Base-by-base conservation (phyloP, 2,329 filamentous ascomycete genomes). In the Diplodia corticola region DNA sequence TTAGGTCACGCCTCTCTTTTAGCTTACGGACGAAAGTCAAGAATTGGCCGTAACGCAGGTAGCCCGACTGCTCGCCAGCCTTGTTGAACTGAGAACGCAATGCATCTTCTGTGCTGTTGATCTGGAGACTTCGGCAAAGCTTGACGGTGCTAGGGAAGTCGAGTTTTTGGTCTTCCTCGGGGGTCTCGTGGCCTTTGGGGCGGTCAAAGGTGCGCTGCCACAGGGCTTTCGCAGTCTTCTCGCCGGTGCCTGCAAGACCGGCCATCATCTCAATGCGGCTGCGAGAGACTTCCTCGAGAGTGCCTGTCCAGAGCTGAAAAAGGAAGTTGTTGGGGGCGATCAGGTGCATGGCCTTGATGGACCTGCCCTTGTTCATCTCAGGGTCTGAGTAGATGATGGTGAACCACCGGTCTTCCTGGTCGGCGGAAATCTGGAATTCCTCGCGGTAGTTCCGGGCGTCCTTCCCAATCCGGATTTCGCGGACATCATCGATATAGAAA, bases 401-500 rank as follows among this genome's bases (percentile, higher is more conserved):
- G 74, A 98, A 94, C 86, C 93, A 96, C 15, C 88, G 87, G 7
- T 84, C 80, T 72, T 93, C 90, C 46, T 88, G 85, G 5, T 86
- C 81, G 61, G 89, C 85, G 0, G 89, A 80, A 24, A 95, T 81
- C 46, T 88, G 87, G 74, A 91, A 91, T 76, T 97, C 93, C 72
- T 94, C 88, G 49, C 92, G 90, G 75, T 97, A 96, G 75, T 96
- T 94, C 66, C 91, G 88, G 20, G 94, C 92, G 75, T 98, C 92
- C 13, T 86, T 86, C 20, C 92, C 93, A 37, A 89, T 88, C 69
- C 93, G 89, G 55, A 98, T 93, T 74, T 97, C 93, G 73, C 91
- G 90, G 73, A 99, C 94, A 76, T 98, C 93, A 73, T 99, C 95
- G 69, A 99, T 91, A 77, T 96, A 96, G 69, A 99, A 90, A 63